Evolutionary conservation across 2,329 filamentous ascomycete species (phyloP).

Genomic region (Aspergillus fructus): DNA sequence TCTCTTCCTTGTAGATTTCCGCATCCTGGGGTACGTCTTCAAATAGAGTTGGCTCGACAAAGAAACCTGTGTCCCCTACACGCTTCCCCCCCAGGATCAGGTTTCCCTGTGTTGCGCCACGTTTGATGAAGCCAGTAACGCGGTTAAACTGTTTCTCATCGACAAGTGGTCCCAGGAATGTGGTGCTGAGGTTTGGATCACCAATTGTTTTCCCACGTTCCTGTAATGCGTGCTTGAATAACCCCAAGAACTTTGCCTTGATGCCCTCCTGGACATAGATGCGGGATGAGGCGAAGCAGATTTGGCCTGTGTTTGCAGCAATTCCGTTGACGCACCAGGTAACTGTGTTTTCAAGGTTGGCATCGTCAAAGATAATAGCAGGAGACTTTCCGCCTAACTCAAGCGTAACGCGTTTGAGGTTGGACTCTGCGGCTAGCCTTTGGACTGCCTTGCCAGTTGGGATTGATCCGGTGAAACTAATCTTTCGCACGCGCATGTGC

Average conservation of each 20-base stretch:
- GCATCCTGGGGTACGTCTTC: background rate
- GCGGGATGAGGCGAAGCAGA: constrained; percentile 31
- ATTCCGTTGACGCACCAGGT: constrained; percentile 30
- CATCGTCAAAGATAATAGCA: constrained; percentile 35
- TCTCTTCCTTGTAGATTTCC: background rate
- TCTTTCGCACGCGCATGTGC: constrained; percentile 31
- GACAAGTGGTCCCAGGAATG: too few species aligned
- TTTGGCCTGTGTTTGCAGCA: constrained; percentile 32
- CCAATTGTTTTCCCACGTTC: too few species aligned
- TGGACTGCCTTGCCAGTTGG: constrained; percentile 29
- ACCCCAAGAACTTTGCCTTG: too few species aligned
- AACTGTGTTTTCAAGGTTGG: constrained; percentile 32
- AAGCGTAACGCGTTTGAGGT: constrained; percentile 35
- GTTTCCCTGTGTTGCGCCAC: too few species aligned
- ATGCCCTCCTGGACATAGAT: constrained; percentile 34
- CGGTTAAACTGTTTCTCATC: too few species aligned
- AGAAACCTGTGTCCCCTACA: background rate
- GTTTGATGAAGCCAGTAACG: too few species aligned
- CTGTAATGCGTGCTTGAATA: too few species aligned
- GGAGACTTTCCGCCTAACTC: constrained; percentile 37
- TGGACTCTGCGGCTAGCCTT: constrained; percentile 26
- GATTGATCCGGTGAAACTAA: constrained; percentile 35
- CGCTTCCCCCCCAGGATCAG: background rate
- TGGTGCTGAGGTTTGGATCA: too few species aligned
- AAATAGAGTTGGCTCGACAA: background rate